phyloP scores from a whole-genome alignment of 208 protist genomes.

The Leishmania tropica region DNA sequence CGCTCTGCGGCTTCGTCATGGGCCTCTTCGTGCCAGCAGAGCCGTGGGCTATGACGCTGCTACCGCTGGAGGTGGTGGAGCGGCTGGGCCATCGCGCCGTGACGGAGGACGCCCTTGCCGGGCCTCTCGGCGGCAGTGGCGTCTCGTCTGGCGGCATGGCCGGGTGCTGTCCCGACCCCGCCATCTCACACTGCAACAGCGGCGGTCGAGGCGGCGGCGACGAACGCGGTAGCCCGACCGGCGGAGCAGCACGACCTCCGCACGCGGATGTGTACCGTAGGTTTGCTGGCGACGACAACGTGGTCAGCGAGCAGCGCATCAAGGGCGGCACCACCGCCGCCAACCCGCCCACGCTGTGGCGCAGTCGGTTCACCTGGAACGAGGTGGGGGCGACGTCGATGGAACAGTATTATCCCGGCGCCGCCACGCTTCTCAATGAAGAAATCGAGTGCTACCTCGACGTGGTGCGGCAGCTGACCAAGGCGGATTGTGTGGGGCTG shows the following conservation, averaged over 20 bases:
- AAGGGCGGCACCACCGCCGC: slow-evolving; percentile 33
- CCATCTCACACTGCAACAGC: slow-evolving; percentile 4
- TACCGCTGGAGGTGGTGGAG: slow-evolving; percentile 43
- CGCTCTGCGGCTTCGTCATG: slow-evolving; percentile 77
- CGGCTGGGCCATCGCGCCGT: slow-evolving; percentile 38
- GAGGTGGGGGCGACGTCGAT: slow-evolving; percentile 71
- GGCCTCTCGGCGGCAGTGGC: neutral
- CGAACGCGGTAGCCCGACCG: neutral
- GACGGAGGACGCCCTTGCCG: slow-evolving; percentile 9
- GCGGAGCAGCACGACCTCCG: neutral
- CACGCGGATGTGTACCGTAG: slow-evolving; percentile 44
- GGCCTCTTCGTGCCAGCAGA: slow-evolving; percentile 78
- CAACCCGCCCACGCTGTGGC: slow-evolving; percentile 50
- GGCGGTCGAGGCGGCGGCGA: neutral
- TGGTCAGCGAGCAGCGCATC: slow-evolving; percentile 79
- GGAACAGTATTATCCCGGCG: slow-evolving; percentile 89
- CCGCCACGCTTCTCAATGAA: slow-evolving; percentile 64
- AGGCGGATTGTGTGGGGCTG: slow-evolving; percentile 69
- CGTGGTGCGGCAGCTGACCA: slow-evolving; percentile 53
- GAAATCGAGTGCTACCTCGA: slow-evolving; percentile 74
- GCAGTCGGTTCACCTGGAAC: slow-evolving; percentile 74
- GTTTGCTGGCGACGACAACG: slow-evolving; percentile 63
- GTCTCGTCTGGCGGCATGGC: slow-evolving; percentile 2
- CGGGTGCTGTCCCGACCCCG: slow-evolving; percentile 4
- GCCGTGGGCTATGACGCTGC: slow-evolving; percentile 60